phyloP scores from a whole-genome alignment of 1,284 basidiomycete genomes.

The Bjerkandera adusta region DNA sequence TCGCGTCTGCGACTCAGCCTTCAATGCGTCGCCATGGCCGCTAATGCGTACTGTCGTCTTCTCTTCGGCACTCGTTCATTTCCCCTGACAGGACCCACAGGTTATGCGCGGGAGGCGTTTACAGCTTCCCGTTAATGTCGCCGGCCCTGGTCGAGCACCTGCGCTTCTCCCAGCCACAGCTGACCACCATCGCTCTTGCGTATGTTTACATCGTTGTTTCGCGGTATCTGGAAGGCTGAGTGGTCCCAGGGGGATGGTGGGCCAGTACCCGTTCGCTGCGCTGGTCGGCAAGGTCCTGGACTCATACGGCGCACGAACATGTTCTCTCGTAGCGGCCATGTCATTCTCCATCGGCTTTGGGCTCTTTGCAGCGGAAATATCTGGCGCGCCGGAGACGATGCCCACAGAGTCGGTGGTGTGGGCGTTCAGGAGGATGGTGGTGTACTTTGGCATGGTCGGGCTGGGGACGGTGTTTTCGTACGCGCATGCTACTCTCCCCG shows the following conservation, averaged over 20 bases:
- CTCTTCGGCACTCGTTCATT: not conserved
- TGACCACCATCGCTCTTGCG: slow-evolving; percentile 75
- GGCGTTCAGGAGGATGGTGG: slow-evolving; percentile 50
- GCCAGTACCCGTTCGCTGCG: slow-evolving; percentile 66
- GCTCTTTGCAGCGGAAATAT: slow-evolving; percentile 56
- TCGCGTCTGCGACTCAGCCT: slow-evolving; percentile 27
- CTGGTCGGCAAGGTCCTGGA: slow-evolving; percentile 60
- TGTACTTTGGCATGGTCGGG: slow-evolving; percentile 62
- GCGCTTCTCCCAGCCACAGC: slow-evolving; percentile 68
- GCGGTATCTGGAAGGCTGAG: not conserved
- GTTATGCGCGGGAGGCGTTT: slow-evolving; percentile 69
- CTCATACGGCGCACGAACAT: slow-evolving; percentile 55
- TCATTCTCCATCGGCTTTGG: slow-evolving; percentile 61
- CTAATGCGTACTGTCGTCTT: slow-evolving; percentile 52
- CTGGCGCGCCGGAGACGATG: slow-evolving; percentile 37
- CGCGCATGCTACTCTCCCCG: slow-evolving; percentile 25
- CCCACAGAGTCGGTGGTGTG: slow-evolving; percentile 36
- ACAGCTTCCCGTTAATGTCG: slow-evolving; percentile 72
- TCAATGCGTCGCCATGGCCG: slow-evolving; percentile 53
- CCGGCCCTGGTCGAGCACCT: slow-evolving; percentile 55
- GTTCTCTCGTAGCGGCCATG: slow-evolving; percentile 60
- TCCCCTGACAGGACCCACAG: slow-evolving; percentile 32
- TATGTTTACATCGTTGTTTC: slow-evolving; percentile 31
- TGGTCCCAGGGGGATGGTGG: slow-evolving; percentile 67
- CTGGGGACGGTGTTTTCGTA: slow-evolving; percentile 71